Evolutionary conservation across 1,284 basidiomycete species (phyloP), one percentile per base, ranked within the genome.

Genomic region (Ustilago shanxiensis): DNA sequence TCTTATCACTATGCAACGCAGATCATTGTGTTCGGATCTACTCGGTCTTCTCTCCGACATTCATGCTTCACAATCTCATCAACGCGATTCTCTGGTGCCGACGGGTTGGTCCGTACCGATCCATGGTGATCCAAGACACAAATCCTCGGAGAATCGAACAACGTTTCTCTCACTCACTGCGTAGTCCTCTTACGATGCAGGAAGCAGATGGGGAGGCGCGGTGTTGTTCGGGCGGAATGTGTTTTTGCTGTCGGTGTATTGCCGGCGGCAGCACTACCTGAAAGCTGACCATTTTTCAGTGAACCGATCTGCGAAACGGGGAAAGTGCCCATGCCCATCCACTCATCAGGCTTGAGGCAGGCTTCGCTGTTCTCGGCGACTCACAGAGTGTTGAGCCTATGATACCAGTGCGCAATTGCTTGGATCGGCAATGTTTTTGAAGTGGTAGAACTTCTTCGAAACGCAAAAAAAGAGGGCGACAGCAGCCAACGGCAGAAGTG

Each of bases 401-500:
- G 33, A 39, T 39, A 26, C 26, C 47, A n/a, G n/a, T 33, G 41
- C 6, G 14, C 35, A 10, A 10, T 37, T 14, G 41, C 41, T 44
- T 7, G 50, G 50, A 52, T 52, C 50, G 50, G 50, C 50, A 52
- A 52, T 37, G 10, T 22, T 22, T 45, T 22, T 45, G 31, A 11
- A 33, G 11, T 37, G 29, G 29, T 52, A 52, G 50, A 52, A 52
- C n/a, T 52, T 52, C 50, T 52, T 52, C 50, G 50, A 52, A 52
- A 29, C 22, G 47, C 47, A 44, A 44, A n/a, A 22, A 50, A 50
- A 26, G 20, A 26, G 9, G 24, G 7, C 28, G 10, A 28, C 49
- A 3, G 24, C 18, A 18, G 49, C 11, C 9, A 11, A n/a, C 26
- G 26, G 31, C 28, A 33, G 7, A 52, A 52, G 50, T 52, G 31